These are phyloP conservation scores for Sarcodon sp. DNA, from an alignment of 768 basidiomycete species.

Conservation along the genomic window DNA sequence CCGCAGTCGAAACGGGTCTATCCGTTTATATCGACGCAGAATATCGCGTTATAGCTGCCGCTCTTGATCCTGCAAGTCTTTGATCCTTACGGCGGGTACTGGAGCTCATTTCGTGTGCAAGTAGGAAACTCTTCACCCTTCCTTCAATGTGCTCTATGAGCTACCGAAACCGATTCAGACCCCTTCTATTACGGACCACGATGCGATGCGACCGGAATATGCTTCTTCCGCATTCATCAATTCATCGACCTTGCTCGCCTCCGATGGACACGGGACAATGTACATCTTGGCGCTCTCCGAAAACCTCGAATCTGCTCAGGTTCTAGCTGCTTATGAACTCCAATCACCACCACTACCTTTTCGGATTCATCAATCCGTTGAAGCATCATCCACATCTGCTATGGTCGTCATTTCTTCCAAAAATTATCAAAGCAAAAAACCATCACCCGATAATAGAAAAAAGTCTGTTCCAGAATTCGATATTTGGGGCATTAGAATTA, in stretches of 20 bases:
- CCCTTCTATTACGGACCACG: slow-evolving; percentile 13
- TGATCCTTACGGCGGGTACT: slow-evolving; percentile 2
- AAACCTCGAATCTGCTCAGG: slow-evolving; percentile 21
- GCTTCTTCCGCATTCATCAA: slow-evolving; percentile 55
- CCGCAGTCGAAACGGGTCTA: slow-evolving; percentile 28
- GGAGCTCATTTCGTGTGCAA: slow-evolving; percentile 11
- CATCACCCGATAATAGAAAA: slow-evolving; percentile 6
- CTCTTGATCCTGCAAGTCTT: slow-evolving; percentile 41
- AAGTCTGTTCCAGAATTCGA: slow-evolving; percentile 37
- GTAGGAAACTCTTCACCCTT: slow-evolving; percentile 39
- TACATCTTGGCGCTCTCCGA: slow-evolving; percentile 41
- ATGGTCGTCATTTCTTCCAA: slow-evolving; percentile 47
- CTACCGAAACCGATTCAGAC: slow-evolving; percentile 41
- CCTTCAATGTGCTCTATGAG: slow-evolving; percentile 44
- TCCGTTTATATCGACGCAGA: slow-evolving; percentile 61
- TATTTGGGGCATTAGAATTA: slow-evolving; percentile 46
- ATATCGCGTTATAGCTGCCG: slow-evolving; percentile 46
- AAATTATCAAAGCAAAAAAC: slow-evolving; percentile 17
- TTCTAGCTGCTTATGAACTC: slow-evolving; percentile 43
- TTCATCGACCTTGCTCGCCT: slow-evolving; percentile 33
- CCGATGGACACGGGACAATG: slow-evolving; percentile 61
- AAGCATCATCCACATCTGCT: slow-evolving; percentile 22
- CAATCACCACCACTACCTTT: slow-evolving; percentile 21
- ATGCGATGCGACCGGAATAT: slow-evolving; percentile 49
- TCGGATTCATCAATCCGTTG: slow-evolving; percentile 29